phyloP scores from a whole-genome alignment of 345 rosid genomes.

The Salix purpurea region DNA sequence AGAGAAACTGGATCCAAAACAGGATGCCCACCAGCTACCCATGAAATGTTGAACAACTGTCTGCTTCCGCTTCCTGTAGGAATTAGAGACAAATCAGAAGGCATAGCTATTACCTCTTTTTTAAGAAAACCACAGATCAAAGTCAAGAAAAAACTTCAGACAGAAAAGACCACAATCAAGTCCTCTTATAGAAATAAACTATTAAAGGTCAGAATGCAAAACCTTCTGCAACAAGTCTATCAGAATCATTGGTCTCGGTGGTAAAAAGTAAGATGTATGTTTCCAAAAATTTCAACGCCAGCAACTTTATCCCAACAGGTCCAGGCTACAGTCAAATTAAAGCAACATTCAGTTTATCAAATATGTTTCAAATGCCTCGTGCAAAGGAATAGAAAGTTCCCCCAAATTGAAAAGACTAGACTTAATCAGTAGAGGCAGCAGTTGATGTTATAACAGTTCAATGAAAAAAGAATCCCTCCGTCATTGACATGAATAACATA shows the following conservation, averaged over 20 bases:
- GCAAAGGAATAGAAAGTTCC: background rate
- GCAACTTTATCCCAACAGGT: constrained; percentile 57
- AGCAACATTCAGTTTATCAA: constrained; percentile 5
- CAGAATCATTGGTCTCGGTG: constrained; percentile 58
- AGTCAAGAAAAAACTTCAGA: background rate
- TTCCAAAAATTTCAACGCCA: constrained; percentile 90
- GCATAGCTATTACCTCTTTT: background rate
- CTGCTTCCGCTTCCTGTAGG: constrained; percentile 56
- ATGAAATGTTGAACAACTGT: constrained; percentile 60
- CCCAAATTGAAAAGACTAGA: background rate
- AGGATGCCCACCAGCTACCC: constrained; percentile 70
- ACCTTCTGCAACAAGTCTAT: constrained; percentile 58
- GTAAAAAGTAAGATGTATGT: constrained; percentile 71
- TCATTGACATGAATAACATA: too few relatives aligned
- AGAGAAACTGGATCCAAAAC: constrained; percentile 57
- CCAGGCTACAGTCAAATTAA: constrained; percentile 61
- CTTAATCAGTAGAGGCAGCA: background rate
- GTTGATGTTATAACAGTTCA: too few relatives aligned
- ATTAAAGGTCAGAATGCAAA: constrained; percentile 17
- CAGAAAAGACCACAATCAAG: constrained; percentile 3
- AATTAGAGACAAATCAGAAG: constrained; percentile 17
- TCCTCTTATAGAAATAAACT: background rate
- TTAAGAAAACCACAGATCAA: background rate
- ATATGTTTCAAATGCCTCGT: constrained; percentile 8
- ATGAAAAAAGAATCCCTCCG: too few relatives aligned